Base-by-base conservation (phyloP, 1,139 yeast genomes). In the Petasospora fabianii region DNA sequence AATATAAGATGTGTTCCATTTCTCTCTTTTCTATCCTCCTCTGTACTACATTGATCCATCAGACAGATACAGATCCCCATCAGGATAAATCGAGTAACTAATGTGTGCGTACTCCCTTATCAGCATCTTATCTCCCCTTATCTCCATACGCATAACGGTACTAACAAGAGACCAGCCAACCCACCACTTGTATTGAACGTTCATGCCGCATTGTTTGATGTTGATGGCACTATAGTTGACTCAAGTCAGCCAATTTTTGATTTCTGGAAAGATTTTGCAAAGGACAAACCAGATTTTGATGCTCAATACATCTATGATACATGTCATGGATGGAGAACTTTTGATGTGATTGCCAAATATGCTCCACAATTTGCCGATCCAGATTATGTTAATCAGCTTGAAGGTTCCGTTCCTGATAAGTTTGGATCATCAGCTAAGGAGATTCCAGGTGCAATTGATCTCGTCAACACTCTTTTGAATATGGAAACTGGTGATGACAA, bases 211-310 rank as follows among this genome's bases (percentile, higher is more conserved):
- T 71, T 84, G 49, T 84, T 84, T 59, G 95, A 84, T 61, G 80
- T 87, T 46, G 95, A 84, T 59, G 95, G 95, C 40, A 84, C 95
- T 36, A 71, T 84, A 56, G 84, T 84, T 59, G 77, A 81, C 60
- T 83, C 94, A 32, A 81, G 86, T 47, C 80, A 79, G 43, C 87
- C 92, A 42, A 80, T 84, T 53, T 83, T 83, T 58, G 84, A 76
- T 56, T 81, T 84, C 69, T 84, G 92, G 92, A 73, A 75, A 60
- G 77, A 77, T 51, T 81, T 80, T 57, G 86, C 81, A 47, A 68
- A 76, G 60, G 77, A 78, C 52, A 73, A 82, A 65, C 81, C 85
- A 36, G 81, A 77, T 58, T 80, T 83, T 47, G 78, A 82, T 63
- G 80, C 88, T 15, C 80, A 79, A 47, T 79, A 80, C 56, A 81